Conservation (phyloP, 768 basidiomycete genomes). For the Phanerodontia chrysosporium region DNA sequence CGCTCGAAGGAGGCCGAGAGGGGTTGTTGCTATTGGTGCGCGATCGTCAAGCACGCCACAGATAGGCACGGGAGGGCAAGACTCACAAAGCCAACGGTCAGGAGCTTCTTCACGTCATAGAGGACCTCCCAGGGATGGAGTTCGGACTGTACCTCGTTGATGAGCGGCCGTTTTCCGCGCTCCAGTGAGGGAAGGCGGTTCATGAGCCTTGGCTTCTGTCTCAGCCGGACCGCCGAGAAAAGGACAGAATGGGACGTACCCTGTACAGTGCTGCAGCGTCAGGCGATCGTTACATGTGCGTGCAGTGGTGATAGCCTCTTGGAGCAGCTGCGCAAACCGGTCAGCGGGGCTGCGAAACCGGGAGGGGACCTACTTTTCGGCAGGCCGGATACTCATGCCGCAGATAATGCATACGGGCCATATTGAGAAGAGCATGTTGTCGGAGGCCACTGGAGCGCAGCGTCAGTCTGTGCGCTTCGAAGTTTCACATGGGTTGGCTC, state of each 20-base stretch:
- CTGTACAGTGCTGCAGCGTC: constrained; percentile 76
- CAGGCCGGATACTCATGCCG: constrained; percentile 66
- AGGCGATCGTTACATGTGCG: constrained; percentile 67
- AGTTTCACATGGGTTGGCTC: constrained; percentile 23
- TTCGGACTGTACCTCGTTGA: constrained; percentile 75
- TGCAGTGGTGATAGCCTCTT: constrained; percentile 76
- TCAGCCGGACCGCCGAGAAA: neutral
- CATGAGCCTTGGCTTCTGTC: constrained; percentile 44
- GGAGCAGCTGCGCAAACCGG: constrained; percentile 48
- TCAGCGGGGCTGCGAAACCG: constrained; percentile 2
- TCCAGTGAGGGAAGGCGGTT: constrained; percentile 61
- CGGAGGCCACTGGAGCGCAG: constrained; percentile 55
- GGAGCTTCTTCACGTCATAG: constrained; percentile 72
- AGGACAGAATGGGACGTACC: constrained; percentile 34
- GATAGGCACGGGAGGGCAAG: neutral
- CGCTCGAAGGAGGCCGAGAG: constrained; percentile 64
- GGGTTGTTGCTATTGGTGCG: constrained; percentile 55
- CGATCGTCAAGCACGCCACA: neutral
- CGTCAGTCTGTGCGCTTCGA: neutral
- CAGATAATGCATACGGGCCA: constrained; percentile 75
- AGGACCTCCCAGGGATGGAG: constrained; percentile 74
- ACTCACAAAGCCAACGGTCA: constrained; percentile 59
- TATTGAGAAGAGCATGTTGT: constrained; percentile 73
- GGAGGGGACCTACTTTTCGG: constrained; percentile 45
- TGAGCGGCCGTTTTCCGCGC: constrained; percentile 41